Conservation (phyloP, 805 yeast species). For the Ogataea ramenticola region DNA sequence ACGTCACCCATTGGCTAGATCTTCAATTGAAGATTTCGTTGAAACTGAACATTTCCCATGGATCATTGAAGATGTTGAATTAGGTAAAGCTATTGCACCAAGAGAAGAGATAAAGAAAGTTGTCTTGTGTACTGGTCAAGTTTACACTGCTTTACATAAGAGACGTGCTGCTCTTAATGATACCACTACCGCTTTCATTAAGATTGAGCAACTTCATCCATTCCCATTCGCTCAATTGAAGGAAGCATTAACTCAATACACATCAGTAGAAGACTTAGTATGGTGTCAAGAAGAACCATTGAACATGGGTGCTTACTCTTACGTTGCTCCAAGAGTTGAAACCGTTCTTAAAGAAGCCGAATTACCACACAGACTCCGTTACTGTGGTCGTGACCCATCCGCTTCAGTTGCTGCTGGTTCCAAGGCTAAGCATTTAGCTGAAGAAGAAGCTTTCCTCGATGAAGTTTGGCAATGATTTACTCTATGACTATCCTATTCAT, state of each 20-base stretch:
- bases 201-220: conserved; percentile 94
- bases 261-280: conserved; percentile 78
- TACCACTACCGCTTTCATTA: conserved; percentile 80
- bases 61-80: conserved; percentile 89
- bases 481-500: neutral
- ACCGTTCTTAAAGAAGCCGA: conserved; percentile 74
- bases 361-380: conserved; percentile 54
- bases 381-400: conserved; percentile 96
- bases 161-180: conserved; percentile 72
- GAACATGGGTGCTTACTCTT: conserved; percentile 90
- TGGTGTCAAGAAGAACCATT: conserved; percentile 99
- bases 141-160: conserved; percentile 85
- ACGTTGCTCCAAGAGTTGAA: conserved; percentile 72
- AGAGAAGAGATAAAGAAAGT: conserved; percentile 85
- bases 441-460: conserved; percentile 80
- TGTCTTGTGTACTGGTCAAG: conserved; percentile 87
- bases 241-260: conserved; percentile 74
- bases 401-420: conserved; percentile 98
- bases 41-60: conserved; percentile 91
- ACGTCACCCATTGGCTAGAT: conserved; percentile 97
- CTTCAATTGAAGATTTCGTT: conserved; percentile 74
- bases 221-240: conserved; percentile 96
- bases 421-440: conserved; percentile 78
- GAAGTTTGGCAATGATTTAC: conserved; percentile 48
- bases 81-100: conserved; percentile 67